Evolutionary conservation across 2,329 filamentous ascomycete genomes (phyloP).

Genomic region (Neopestalotiopsis rosae): DNA sequence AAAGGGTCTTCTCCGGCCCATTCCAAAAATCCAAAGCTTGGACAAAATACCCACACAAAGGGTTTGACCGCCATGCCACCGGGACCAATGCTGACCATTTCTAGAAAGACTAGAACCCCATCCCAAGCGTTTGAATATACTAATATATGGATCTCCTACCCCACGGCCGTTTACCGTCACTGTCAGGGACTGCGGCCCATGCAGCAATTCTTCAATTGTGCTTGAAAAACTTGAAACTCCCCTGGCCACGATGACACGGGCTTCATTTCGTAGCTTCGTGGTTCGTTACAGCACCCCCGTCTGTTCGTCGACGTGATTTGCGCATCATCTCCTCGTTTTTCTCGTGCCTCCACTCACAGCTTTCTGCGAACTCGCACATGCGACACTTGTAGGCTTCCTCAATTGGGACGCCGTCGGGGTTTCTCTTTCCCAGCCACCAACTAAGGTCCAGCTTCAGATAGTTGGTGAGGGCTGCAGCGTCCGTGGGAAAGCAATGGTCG

Average conservation of each 20-base stretch:
- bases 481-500: constrained; percentile 69
- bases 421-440: constrained; percentile 86
- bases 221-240: constrained; percentile 4
- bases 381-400: constrained; percentile 90
- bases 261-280: not conserved
- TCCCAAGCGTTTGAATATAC: not conserved
- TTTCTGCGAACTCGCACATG: constrained; percentile 80
- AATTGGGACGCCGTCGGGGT: constrained; percentile 75
- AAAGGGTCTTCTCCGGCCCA: constrained; percentile 1
- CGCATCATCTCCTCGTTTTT: constrained; percentile 63
- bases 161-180: constrained; percentile 2
- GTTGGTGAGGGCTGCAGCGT: constrained; percentile 63
- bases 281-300: not conserved
- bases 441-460: constrained; percentile 75
- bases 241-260: constrained; percentile 5
- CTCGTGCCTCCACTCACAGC: constrained; percentile 77
- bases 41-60: not conserved
- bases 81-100: not conserved
- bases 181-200: not conserved
- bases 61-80: not conserved
- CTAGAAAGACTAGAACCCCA: not conserved
- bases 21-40: not conserved
- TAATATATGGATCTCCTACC: not conserved
- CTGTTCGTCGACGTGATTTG: constrained; percentile 10
- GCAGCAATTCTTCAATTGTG: not conserved